phyloP scores from a whole-genome alignment of 768 basidiomycete genomes.

The Pholiota microspora region DNA sequence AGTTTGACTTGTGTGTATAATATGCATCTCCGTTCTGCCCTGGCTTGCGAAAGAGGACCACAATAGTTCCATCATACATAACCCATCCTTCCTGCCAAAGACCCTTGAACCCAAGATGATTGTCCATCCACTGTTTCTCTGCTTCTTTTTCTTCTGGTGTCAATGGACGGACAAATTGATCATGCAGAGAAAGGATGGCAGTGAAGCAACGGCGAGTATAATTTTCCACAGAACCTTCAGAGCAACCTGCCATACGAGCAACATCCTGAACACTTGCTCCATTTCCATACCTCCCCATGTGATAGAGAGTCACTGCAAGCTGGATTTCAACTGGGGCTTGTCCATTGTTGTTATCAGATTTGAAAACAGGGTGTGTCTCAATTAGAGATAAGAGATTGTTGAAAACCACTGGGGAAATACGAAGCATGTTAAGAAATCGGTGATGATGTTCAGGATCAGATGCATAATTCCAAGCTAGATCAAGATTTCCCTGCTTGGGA shows the following conservation, averaged over 20 bases:
- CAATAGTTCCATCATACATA: constrained; percentile 31
- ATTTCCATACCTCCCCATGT: constrained; percentile 28
- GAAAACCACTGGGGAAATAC: constrained; percentile 23
- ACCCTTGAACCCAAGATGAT: not conserved
- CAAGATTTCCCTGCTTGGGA: too few relatives aligned
- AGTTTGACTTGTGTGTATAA: constrained; percentile 29
- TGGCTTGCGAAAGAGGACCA: constrained; percentile 28
- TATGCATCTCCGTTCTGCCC: constrained; percentile 32
- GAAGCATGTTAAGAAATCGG: too few relatives aligned
- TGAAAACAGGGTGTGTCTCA: constrained; percentile 24
- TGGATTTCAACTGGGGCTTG: constrained; percentile 28
- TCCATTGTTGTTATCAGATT: constrained; percentile 13
- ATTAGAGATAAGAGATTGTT: constrained; percentile 18
- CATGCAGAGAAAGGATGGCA: constrained; percentile 19
- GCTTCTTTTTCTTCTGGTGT: constrained; percentile 23
- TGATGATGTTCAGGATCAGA: too few relatives aligned
- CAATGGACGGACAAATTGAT: constrained; percentile 12
- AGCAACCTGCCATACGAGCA: constrained; percentile 24
- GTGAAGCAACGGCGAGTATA: constrained; percentile 18
- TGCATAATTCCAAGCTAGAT: too few relatives aligned
- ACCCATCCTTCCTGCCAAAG: constrained; percentile 28
- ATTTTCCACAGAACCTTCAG: constrained; percentile 19
- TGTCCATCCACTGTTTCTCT: constrained; percentile 21
- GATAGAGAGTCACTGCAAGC: constrained; percentile 24
- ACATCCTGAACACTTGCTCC: constrained; percentile 20